These are phyloP conservation scores for Hyaloscypha finlandica DNA, from an alignment of 495 filamentous ascomycete genomes.

Conservation along the genomic window DNA sequence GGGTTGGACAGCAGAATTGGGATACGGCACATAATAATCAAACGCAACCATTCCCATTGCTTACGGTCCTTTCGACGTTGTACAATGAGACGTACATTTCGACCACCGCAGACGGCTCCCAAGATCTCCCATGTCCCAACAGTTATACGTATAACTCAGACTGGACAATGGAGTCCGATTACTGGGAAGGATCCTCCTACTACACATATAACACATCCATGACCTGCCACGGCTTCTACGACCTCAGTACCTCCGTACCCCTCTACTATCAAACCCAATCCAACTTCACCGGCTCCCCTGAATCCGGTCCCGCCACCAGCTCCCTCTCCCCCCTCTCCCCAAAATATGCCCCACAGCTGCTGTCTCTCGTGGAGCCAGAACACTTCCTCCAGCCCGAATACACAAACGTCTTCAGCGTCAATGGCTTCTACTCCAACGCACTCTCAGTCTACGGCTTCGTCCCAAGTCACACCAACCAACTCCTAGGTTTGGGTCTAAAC, in stretches of 20 bases:
- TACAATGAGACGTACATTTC: conserved; percentile 9
- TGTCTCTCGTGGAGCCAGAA: background rate
- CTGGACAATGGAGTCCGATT: background rate
- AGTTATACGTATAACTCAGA: conserved; percentile 1
- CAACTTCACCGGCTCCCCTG: conserved; percentile 7
- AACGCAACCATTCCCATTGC: background rate
- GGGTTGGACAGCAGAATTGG: conserved; percentile 10
- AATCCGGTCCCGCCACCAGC: background rate
- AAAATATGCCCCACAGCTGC: background rate
- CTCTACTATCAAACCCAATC: background rate
- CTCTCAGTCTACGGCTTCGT: conserved; percentile 1
- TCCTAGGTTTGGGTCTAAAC: conserved; percentile 8
- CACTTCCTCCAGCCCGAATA: background rate
- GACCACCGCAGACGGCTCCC: background rate
- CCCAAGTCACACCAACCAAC: background rate
- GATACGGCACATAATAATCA: background rate
- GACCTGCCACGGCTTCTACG: conserved; percentile 6
- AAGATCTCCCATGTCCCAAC: background rate
- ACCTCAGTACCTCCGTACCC: background rate
- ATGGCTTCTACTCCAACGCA: background rate
- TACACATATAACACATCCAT: conserved; percentile 2
- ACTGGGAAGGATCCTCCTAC: background rate
- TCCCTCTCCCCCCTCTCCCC: background rate
- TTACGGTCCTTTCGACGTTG: background rate
- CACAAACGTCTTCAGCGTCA: background rate